Base-by-base conservation (phyloP, 345 rosid species). In the Dipteronia dyeriana region DNA sequence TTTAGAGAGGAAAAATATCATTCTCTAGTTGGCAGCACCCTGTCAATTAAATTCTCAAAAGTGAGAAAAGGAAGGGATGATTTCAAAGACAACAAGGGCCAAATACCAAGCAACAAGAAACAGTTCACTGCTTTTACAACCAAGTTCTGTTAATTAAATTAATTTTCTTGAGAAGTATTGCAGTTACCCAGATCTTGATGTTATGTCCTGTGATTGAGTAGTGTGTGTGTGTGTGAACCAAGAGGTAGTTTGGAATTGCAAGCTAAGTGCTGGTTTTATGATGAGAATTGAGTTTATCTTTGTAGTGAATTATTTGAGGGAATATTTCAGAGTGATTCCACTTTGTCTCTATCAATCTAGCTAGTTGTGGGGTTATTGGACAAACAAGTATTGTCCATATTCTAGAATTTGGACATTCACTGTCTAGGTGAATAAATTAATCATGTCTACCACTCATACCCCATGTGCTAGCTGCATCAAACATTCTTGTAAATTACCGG, bases 321-420 rank as follows among this genome's bases (percentile, higher is more conserved):
- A 83, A 87, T 82, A 85, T 85, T 81, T 83, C 64, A 74, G 76
- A 53, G 79, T 61, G 79, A 76, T 83, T 78, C 80, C 79, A 62
- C 84, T 80, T 75, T 85, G 85, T 78, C 80, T 65, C 69, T 47
- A 51, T 76, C 82, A 83, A 78, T 78, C 38, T 34, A 34, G 26
- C 26, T 76, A 75, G 72, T 76, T 51, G 78, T 78, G 78, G 84
- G 84, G 79, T 79, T 68, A n/a, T 49, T 75, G 31, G 87, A 79
- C 80, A 82, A 74, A 67, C 77, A 77, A 70, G 77, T 57, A 76
- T 73, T 81, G 76, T 68, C 82, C 45, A 73, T 79, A 84, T 83
- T 81, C 79, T 77, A 68, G 79, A 82, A 73, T 71, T 75, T 68
- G 59, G 2, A 80, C 62, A 59, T 80, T 66, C 66, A 51, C 77